Base-by-base conservation (phyloP, 129 eudicot genomes). In the Glebionis coronaria region DNA sequence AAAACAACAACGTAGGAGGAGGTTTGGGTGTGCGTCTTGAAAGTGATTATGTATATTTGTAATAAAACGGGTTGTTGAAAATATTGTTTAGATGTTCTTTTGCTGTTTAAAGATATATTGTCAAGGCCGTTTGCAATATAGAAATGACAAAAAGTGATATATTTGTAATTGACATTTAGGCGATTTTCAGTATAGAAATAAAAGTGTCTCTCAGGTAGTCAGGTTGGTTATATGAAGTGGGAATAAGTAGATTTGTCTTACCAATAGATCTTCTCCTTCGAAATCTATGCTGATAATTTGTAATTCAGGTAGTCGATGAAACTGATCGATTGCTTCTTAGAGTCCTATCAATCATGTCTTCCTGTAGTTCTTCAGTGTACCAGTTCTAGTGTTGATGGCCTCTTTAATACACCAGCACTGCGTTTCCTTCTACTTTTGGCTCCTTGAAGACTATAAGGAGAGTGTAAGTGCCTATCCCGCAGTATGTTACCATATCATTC, bases 321-420 rank as follows among this genome's bases (percentile, higher is more conserved):
- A 91, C 96, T 2, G 97, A 91, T 72, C 82, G 96, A 67, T 81
- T 91, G 71, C 69, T 91, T n/a, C n/a, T 80, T 96, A 74, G 96
- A 91, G 70, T 84, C 93, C 7, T 91, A 91, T 76, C 97, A 91
- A 70, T 88, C 97, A 2, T 91, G 97, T 94, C 87, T 91, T 78
- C 97, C 94, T 64, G 83, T 83, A 69, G 96, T 88, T 38, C 86
- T 91, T 69, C 84, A 85, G 44, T 67, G 75, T 72, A 81, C 90
- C 9, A 76, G 67, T 21, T 63, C 88, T 56, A 54, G 53, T 59
- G 74, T 57, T 44, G 85, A 77, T 62, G 65, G 71, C 25, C 65
- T 46, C 42, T 71, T 70, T 55, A 73, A 82, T 27, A 13, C 65
- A 62, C 53, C 6, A 63, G 47, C 15, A 63, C 54, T 65, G 38